Percentiles rank a stretch among this genome's conserved stretches.
phyloP scores from a whole-genome alignment of 176 grass and related monocot genomes.

The Eragrostis nindensis region DNA sequence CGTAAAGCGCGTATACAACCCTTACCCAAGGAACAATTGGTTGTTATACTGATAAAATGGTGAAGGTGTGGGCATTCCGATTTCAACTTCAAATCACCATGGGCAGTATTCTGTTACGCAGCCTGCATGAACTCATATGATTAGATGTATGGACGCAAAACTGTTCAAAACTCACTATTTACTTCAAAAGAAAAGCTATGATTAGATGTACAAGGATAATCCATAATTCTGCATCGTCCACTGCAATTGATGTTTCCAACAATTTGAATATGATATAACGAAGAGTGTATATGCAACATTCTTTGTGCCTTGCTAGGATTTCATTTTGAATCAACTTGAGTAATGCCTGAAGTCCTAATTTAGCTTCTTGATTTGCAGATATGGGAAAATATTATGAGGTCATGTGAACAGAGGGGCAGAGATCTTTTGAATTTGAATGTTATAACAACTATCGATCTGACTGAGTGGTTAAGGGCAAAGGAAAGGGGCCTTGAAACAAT shows the following conservation, averaged over 20 bases:
- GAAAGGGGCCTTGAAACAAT: conserved; percentile 58
- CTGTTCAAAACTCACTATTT: background rate
- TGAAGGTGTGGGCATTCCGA: background rate
- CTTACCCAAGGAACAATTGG: background rate
- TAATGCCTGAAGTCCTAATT: conserved; percentile 22
- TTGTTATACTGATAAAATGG: background rate
- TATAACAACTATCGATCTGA: conserved; percentile 57
- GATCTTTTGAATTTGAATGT: conserved; percentile 77
- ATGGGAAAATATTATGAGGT: conserved; percentile 72
- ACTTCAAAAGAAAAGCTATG: background rate
- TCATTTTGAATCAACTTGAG: background rate
- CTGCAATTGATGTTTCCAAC: background rate
- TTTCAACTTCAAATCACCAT: background rate
- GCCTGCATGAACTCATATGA: background rate
- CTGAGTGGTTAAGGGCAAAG: conserved; percentile 69
- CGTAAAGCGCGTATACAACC: background rate
- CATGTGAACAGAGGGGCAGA: conserved; percentile 58
- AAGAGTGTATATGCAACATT: background rate
- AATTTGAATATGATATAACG: background rate
- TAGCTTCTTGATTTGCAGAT: conserved; percentile 48
- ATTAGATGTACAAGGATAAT: background rate
- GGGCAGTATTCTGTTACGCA: background rate
- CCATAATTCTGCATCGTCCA: background rate
- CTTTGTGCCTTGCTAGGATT: background rate
- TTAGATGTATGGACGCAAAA: background rate